These are phyloP conservation scores for Chalciporus sp. DNA, from an alignment of 1,284 basidiomycete species.

Conservation along the genomic window DNA sequence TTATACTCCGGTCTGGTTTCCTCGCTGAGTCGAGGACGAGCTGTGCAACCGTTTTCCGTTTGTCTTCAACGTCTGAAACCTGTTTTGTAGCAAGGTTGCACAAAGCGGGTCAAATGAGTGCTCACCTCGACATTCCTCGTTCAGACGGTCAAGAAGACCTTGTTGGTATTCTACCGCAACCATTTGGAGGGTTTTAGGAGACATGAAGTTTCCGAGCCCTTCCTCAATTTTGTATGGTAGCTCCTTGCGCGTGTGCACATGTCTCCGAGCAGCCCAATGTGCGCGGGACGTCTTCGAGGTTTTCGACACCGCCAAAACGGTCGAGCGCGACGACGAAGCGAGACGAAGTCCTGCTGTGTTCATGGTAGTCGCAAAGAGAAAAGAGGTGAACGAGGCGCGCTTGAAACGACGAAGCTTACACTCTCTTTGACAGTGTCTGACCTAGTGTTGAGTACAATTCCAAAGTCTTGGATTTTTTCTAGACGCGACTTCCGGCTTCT, in stretches of 20 bases:
- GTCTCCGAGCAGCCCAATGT: constrained; percentile 34
- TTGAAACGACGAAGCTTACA: neutral
- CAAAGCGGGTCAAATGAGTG: constrained; percentile 5
- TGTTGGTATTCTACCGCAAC: constrained; percentile 82
- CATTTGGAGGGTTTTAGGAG: constrained; percentile 64
- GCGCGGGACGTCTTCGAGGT: constrained; percentile 9
- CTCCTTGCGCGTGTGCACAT: constrained; percentile 55
- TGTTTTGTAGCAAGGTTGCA: constrained; percentile 6
- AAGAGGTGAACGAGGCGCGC: neutral
- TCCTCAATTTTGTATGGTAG: constrained; percentile 68
- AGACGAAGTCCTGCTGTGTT: constrained; percentile 27
- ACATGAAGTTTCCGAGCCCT: constrained; percentile 76
- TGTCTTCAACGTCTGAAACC: constrained; percentile 56
- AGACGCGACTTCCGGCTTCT: constrained; percentile 11
- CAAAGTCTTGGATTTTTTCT: constrained; percentile 20
- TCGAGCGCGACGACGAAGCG: constrained; percentile 23
- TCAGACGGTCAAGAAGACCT: constrained; percentile 74
- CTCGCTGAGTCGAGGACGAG: constrained; percentile 74
- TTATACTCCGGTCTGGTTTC: constrained; percentile 64
- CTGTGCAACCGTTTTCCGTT: constrained; percentile 67
- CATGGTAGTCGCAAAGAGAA: constrained; percentile 23
- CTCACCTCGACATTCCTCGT: constrained; percentile 73
- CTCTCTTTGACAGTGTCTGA: too few relatives aligned
- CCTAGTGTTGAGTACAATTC: neutral
- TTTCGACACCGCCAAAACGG: constrained; percentile 18